Evolutionary conservation across 768 basidiomycete genomes (phyloP).

Genomic region (Pleurotus tuoliensis): DNA sequence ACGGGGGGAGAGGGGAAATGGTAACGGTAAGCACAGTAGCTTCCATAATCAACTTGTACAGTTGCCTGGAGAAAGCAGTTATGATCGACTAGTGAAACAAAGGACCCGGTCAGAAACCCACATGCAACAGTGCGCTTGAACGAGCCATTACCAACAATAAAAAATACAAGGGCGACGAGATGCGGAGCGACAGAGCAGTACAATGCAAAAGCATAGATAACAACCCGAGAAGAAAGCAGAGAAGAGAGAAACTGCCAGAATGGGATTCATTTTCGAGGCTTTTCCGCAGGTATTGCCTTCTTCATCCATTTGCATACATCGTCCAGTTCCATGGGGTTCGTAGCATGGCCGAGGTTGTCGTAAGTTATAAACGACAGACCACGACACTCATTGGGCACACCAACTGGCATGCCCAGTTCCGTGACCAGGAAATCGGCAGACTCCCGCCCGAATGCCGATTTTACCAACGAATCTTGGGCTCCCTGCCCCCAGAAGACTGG

Average conservation of each 20-base stretch:
- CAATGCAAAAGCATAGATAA: constrained; percentile 6
- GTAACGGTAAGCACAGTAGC: background rate
- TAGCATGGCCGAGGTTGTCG: constrained; percentile 62
- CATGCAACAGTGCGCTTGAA: no score
- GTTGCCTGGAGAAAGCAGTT: no score
- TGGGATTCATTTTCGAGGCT: background rate
- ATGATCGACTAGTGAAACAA: no score
- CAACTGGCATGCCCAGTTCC: constrained; percentile 46
- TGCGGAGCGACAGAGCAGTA: background rate
- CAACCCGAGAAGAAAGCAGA: constrained; percentile 6
- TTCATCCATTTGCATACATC: constrained; percentile 73
- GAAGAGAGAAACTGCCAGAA: background rate
- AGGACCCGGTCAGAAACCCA: no score
- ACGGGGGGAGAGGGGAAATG: background rate
- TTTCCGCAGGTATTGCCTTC: constrained; percentile 40
- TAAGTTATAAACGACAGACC: constrained; percentile 73
- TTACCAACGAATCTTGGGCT: constrained; percentile 69
- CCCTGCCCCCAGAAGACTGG: constrained; percentile 92
- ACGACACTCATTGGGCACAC: constrained; percentile 30
- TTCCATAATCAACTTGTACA: background rate
- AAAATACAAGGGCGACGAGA: background rate
- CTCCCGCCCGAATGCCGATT: constrained; percentile 43
- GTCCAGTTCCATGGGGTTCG: constrained; percentile 58
- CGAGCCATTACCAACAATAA: background rate
- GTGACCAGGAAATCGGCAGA: constrained; percentile 57